phyloP scores from a whole-genome alignment of 2,329 filamentous ascomycete species.

The Dothistroma pini region DNA sequence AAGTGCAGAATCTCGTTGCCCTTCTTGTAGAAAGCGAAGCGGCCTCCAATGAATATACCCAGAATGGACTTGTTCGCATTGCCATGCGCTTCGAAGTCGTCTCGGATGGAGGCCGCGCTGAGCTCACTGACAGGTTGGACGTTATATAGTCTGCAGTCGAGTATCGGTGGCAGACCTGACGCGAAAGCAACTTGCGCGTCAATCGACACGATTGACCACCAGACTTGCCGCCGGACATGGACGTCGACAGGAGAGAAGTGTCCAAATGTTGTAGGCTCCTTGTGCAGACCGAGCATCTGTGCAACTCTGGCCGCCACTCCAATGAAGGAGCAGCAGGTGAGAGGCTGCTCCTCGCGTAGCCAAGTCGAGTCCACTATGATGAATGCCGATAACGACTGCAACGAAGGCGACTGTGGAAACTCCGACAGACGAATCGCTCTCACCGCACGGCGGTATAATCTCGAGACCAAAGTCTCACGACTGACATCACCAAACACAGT shows the following conservation, averaged over 20 bases:
- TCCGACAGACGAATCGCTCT: constrained; percentile 22
- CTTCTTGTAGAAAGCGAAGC: constrained; percentile 22
- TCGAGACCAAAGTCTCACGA: constrained; percentile 21
- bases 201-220: constrained; percentile 50
- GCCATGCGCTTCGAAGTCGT: constrained; percentile 34
- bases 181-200: constrained; percentile 50
- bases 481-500: constrained; percentile 21
- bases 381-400: constrained; percentile 46
- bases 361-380: constrained; percentile 37
- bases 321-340: constrained; percentile 48
- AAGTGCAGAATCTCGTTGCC: constrained; percentile 23
- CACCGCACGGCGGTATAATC: constrained; percentile 22
- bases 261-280: constrained; percentile 46
- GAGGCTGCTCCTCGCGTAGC: constrained; percentile 47
- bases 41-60: constrained; percentile 22
- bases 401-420: constrained; percentile 45
- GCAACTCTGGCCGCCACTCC: constrained; percentile 47
- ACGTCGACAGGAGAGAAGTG: constrained; percentile 44
- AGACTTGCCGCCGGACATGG: constrained; percentile 44
- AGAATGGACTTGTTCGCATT: constrained; percentile 25
- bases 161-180: constrained; percentile 46
- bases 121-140: constrained; percentile 41
- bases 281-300: constrained; percentile 47
- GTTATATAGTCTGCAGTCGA: constrained; percentile 46
- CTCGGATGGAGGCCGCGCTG: constrained; percentile 38